Base-by-base conservation (phyloP, 768 basidiomycete species). In the Clitopilus hobsonii region DNA sequence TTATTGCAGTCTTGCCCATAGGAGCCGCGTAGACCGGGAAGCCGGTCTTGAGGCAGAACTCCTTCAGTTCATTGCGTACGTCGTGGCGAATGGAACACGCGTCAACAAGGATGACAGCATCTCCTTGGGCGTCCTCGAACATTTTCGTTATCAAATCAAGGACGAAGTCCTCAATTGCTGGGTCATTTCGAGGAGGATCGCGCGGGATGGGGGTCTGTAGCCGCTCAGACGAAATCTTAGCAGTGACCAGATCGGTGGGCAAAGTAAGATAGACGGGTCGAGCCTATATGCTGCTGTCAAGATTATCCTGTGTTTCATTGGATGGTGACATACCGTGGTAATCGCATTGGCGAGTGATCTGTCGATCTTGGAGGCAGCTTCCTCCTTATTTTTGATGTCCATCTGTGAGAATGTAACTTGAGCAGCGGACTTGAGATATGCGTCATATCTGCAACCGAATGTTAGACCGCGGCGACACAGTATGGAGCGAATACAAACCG, bases 211-310 rank as follows among this genome's bases (percentile, higher is more conserved):
- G 85, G 1, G 75, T 81, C 52, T 78, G 70, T 52, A 97, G 77
- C 18, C 81, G 79, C 36, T 81, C 78, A 5, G 82, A 69, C 0
- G 91, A 79, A 16, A 94, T 84, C 64, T 85, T 81, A 52, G 76
- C 71, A 63, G 81, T 77, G 3, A 88, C 87, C 52, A 96, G 73
- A 66, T 98, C 89, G 5, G 87, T 94, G 0, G 93, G 95, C 10
- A 98, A 75, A 29, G 86, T 81, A 36, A 98, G 70, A 65, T 98
- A 98, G 27, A 89, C 91, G 0, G 95, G 95, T 18, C 91, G 85
- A 25, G 86, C 88, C 82, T 91, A 59, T 14, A 28, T 14, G 13
- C 26, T 54, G 13, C 38, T 28, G 32, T 24, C 36, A 7, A 38
- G n/a, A 45, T 45, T 18, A 3, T 23, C 5, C 4, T 20, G n/a